A percentile compares a stretch with the other conserved stretches of the same genome.
phyloP scores from a whole-genome alignment of 2,329 filamentous ascomycete species.

The Fusarium sp. region DNA sequence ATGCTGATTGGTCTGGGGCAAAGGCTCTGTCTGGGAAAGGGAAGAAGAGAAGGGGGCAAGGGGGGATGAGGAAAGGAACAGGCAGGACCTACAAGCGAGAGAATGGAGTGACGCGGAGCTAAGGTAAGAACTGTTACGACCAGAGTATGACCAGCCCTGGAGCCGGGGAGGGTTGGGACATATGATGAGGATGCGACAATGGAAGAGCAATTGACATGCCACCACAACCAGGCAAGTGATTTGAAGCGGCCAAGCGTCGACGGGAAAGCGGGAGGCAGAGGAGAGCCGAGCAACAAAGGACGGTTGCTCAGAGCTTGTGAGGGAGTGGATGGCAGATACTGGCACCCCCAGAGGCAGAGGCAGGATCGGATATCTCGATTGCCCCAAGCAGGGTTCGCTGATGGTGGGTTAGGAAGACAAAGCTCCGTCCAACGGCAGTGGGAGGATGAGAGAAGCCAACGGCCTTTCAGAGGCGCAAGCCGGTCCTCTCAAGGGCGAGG shows the following conservation, averaged over 20 bases:
- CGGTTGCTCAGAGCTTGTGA: constrained; percentile 30
- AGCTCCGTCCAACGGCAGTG: constrained; percentile 40
- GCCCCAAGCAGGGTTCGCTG: constrained; percentile 29
- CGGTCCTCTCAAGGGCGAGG: constrained; percentile 34
- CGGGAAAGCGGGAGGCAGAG: constrained; percentile 24
- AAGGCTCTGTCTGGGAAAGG: neutral
- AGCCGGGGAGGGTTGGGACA: constrained; percentile 28
- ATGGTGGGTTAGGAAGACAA: constrained; percentile 29
- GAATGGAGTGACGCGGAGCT: constrained; percentile 26
- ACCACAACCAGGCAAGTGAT: constrained; percentile 34
- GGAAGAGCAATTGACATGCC: constrained; percentile 38
- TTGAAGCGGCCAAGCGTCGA: constrained; percentile 14
- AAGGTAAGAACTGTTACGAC: constrained; percentile 14
- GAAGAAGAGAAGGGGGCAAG: constrained; percentile 3
- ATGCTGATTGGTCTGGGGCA: constrained; percentile 20
- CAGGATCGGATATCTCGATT: constrained; percentile 49
- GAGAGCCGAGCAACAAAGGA: constrained; percentile 9
- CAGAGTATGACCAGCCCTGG: constrained; percentile 23
- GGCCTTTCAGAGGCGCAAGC: constrained; percentile 39
- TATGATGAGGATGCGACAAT: constrained; percentile 25
- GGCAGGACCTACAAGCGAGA: constrained; percentile 37
- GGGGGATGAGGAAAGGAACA: constrained; percentile 25
- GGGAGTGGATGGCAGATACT: constrained; percentile 34
- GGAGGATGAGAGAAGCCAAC: constrained; percentile 28
- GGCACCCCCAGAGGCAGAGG: constrained; percentile 34